These are phyloP conservation scores for Trichoderma hamatum DNA, from an alignment of 2,329 filamentous ascomycete genomes.

Conservation along the genomic window DNA sequence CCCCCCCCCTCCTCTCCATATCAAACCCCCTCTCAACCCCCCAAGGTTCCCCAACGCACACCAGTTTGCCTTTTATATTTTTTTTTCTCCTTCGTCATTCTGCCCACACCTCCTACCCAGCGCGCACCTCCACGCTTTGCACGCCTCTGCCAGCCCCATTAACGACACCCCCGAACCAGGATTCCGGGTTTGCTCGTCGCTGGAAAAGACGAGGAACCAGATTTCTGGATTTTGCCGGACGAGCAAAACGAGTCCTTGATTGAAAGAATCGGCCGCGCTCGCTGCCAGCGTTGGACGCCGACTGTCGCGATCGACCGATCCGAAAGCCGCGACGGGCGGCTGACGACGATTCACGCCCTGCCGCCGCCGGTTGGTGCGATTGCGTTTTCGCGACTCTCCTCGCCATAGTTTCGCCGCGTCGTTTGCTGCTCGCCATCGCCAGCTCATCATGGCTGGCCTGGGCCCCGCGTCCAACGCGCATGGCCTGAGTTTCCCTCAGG, in stretches of 20 bases:
- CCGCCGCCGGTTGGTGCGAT: slow-evolving; percentile 11
- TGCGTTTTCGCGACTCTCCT: not conserved
- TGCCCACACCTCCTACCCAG: slow-evolving; percentile 41
- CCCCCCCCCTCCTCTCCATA: slow-evolving; percentile 23
- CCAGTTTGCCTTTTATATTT: slow-evolving; percentile 31
- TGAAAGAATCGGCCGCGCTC: not conserved
- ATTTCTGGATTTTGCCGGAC: not conserved
- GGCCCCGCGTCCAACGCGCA: slow-evolving; percentile 57
- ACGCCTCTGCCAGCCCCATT: slow-evolving; percentile 47
- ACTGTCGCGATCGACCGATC: slow-evolving; percentile 16
- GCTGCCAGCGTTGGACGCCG: not conserved
- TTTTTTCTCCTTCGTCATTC: slow-evolving; percentile 29
- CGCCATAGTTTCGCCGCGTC: slow-evolving; percentile 3
- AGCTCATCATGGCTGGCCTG: slow-evolving; percentile 51
- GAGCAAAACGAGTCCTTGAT: not conserved
- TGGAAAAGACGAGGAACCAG: slow-evolving; percentile 18
- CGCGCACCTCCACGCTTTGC: slow-evolving; percentile 37
- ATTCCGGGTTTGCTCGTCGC: slow-evolving; percentile 35
- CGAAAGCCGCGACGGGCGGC: slow-evolving; percentile 19
- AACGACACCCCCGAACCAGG: slow-evolving; percentile 46
- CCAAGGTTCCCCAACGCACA: slow-evolving; percentile 33
- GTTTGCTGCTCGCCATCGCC: slow-evolving; percentile 12
- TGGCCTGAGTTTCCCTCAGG: slow-evolving; percentile 57
- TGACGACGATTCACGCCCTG: slow-evolving; percentile 17
- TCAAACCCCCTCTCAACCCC: slow-evolving; percentile 26